Conservation (phyloP, 441 rosid genomes). For the Populus trichocarpa region DNA sequence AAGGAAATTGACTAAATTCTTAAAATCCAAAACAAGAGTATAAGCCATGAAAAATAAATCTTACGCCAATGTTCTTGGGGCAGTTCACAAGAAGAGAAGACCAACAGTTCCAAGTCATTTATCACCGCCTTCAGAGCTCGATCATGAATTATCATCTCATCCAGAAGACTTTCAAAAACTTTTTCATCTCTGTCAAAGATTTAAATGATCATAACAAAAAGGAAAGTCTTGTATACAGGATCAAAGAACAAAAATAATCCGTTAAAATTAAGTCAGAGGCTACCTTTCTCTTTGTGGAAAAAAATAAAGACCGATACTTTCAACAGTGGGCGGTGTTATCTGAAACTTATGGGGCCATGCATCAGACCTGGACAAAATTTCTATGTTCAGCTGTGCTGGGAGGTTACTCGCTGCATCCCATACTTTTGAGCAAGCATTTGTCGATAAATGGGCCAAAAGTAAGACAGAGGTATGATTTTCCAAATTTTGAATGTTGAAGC, state of each 20-base stretch:
- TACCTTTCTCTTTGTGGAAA: slow-evolving; percentile 17
- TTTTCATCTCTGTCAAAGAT: slow-evolving; percentile 13
- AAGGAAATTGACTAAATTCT: not conserved
- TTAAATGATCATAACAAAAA: not conserved
- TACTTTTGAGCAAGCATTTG: slow-evolving; percentile 3
- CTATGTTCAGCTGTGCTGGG: not conserved
- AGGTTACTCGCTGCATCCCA: not conserved
- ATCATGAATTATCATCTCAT: slow-evolving; percentile 17
- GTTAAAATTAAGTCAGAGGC: not conserved
- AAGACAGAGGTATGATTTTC: not conserved
- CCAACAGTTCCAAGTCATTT: slow-evolving; percentile 12
- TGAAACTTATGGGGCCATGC: slow-evolving; percentile 10
- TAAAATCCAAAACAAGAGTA: not conserved
- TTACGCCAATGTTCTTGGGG: slow-evolving; percentile 23
- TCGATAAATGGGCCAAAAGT: slow-evolving; percentile 15
- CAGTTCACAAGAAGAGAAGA: slow-evolving; percentile 20
- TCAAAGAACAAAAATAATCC: not conserved
- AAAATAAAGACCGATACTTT: slow-evolving; percentile 7
- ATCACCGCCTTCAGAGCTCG: slow-evolving; percentile 17
- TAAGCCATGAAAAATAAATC: not conserved
- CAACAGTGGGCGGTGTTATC: not conserved
- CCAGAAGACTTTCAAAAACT: slow-evolving; percentile 6
- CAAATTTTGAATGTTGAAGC: not conserved
- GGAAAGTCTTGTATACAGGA: not conserved
- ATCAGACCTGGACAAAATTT: not conserved